A percentile compares a stretch with the other conserved stretches of the same genome.
phyloP scores from a whole-genome alignment of 2,329 filamentous ascomycete genomes.

The Plenodomus tracheiphilus region DNA sequence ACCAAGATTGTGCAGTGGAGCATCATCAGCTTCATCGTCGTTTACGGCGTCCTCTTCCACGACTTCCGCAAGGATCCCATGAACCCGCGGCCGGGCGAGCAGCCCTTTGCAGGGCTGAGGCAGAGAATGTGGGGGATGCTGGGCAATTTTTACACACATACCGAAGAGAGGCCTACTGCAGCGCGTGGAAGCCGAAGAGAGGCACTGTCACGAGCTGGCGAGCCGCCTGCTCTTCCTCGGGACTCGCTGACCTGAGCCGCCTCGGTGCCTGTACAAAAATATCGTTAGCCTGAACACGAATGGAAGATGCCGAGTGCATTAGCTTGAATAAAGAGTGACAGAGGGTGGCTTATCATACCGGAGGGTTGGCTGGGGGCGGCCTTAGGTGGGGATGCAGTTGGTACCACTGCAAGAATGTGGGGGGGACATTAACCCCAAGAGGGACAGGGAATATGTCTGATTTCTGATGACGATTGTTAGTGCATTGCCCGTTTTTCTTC shows the following conservation, averaged over 20 bases:
- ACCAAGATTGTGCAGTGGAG: constrained; percentile 65
- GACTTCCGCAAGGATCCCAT: constrained; percentile 51
- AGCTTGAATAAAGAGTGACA: neutral
- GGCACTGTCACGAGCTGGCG: constrained; percentile 1
- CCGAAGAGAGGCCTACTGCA: constrained; percentile 10
- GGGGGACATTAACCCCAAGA: no score
- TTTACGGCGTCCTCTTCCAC: constrained; percentile 65
- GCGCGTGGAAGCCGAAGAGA: constrained; percentile 15
- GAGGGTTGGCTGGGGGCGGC: neutral
- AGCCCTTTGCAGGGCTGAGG: constrained; percentile 35
- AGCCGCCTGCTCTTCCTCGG: neutral
- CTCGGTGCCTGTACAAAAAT: neutral
- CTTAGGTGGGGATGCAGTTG: no score
- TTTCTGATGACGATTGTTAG: neutral
- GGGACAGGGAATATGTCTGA: no score
- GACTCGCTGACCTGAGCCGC: neutral
- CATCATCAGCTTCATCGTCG: constrained; percentile 52
- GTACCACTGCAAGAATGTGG: no score
- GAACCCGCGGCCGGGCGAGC: constrained; percentile 37
- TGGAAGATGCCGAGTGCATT: neutral
- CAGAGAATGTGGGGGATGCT: constrained; percentile 29
- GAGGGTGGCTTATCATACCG: neutral
- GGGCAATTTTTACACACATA: constrained; percentile 37
- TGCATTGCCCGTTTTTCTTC: neutral
- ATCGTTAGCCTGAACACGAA: neutral